Evolutionary conservation across 257 asterid species (phyloP), one percentile per base, ranked within the genome.

Genomic region (Nicotiana benthamiana): DNA sequence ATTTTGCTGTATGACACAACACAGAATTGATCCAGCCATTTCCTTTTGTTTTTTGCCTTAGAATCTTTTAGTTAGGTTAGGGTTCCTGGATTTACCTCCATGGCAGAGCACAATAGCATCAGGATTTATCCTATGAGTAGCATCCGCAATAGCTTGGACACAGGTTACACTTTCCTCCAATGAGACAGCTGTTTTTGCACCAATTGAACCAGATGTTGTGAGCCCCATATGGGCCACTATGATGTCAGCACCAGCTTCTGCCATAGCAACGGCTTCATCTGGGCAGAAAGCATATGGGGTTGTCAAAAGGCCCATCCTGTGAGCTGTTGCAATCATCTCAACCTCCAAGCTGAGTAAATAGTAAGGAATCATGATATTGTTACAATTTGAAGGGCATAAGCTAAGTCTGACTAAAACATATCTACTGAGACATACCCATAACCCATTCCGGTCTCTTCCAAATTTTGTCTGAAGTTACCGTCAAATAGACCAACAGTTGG

Each of bases 211-310:
- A 53, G 97, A 92, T 51, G 97, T 92, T 2, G 99, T 95, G 70
- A 95, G 98, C 83, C 99, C 99, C 99, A 93, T 93, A 84, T 95
- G 98, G 11, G 99, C 99, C 85, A 95, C 99, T 5, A 93, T 87
- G 81, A 95, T 88, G 88, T 95, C 99, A 53, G 99, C 99, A 83
- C 98, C 99, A 36, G 97, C 97, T 90, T 89, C 86, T 66, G 97
- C 94, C 99, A 95, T 95, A 79, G 91, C 94, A 54, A 65, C 66
- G 54, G 97, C 99, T 90, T 95, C 99, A 67, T 91, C 91, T 85
- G 88, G 82, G 80, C 93, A 91, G 88, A 95, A 95, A 75, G 98
- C 98, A 83, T 95, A 95, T 4, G 99, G 99, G 51, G 99, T 95
- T 6, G 99, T 95, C 87, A 95, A 87, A 84, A 93, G 90, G 51